Evolutionary conservation across 2,329 filamentous ascomycete genomes (phyloP), one percentile per base, ranked within the genome.

Genomic region (Fusarium verrucosum): DNA sequence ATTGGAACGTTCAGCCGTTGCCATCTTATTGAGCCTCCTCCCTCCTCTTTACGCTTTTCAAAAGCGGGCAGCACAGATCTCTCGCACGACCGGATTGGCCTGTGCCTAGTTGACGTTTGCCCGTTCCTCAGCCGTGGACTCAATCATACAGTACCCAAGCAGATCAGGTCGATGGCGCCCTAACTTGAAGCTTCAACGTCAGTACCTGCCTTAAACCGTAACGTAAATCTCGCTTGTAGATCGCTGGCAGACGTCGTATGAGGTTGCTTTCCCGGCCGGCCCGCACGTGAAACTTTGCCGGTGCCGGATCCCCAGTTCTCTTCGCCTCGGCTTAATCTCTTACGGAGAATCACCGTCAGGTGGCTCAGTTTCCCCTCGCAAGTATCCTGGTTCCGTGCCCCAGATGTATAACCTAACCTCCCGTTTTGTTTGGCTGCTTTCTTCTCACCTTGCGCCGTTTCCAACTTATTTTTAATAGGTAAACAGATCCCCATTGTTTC

Each of bases 241-340:
- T 65, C 58, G 28, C 42, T 47, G 42, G 40, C 37, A 41, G 45
- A 50, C 52, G 43, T 58, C 55, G 59, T 60, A 67, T 57, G 60
- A 70, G 52, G 53, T 53, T 62, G 55, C 42, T 60, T 51, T 62
- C 49, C 62, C 42, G 49, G 42, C 54, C 50, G 55, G 64, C 50
- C 56, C 54, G 56, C 63, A 70, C 49, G 53, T 70, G 66, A 70
- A 70, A 69, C 68, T 62, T 69, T 60, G 54, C 52, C 56, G 51
- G 42, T 52, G 54, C 56, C 50, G 49, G 51, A 44, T 44, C 41
- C 55, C 63, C 47, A 54, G 55, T 11, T 66, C 50, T 45, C 44
- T 58, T 69, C 68, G 59, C 58, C 67, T 66, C 67, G 68, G 68
- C 65, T 65, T 69, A 57, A 67, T 65, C 52, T 64, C 58, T 50